These are phyloP conservation scores for Coniferiporia weirii DNA, from an alignment of 1,284 basidiomycete genomes.

Conservation along the genomic window DNA sequence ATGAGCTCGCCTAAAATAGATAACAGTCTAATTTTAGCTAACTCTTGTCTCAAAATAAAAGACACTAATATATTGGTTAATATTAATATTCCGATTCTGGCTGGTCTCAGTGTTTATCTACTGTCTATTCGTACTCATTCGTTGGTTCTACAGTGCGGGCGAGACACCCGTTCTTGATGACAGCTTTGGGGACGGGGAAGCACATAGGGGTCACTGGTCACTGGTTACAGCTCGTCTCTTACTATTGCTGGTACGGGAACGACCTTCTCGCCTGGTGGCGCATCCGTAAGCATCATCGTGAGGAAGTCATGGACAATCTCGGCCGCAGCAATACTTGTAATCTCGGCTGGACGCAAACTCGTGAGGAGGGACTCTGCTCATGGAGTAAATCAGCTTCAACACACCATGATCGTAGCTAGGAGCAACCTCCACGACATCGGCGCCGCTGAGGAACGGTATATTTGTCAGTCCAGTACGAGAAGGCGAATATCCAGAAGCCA, in stretches of 20 bases:
- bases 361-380: not conserved
- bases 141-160: too few species aligned
- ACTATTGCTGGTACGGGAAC: not conserved
- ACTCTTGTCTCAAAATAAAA: too few species aligned
- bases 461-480: not conserved
- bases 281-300: constrained; percentile 40
- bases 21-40: too few species aligned
- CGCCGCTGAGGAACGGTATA: constrained; percentile 40
- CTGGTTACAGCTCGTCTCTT: not conserved
- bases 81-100: too few species aligned
- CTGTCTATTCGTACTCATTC: too few species aligned
- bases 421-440: constrained; percentile 76
- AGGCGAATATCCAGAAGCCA: not conserved
- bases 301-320: constrained; percentile 69
- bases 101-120: too few species aligned
- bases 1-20: too few species aligned
- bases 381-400: constrained; percentile 16
- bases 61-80: too few species aligned
- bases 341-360: constrained; percentile 45
- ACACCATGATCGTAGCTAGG: constrained; percentile 71
- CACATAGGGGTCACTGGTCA: too few species aligned
- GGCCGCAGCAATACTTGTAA: constrained; percentile 67
- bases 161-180: too few species aligned
- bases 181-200: too few species aligned
- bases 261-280: not conserved